Base-by-base conservation (phyloP, 345 rosid species). In the Microthlaspi erraticum region DNA sequence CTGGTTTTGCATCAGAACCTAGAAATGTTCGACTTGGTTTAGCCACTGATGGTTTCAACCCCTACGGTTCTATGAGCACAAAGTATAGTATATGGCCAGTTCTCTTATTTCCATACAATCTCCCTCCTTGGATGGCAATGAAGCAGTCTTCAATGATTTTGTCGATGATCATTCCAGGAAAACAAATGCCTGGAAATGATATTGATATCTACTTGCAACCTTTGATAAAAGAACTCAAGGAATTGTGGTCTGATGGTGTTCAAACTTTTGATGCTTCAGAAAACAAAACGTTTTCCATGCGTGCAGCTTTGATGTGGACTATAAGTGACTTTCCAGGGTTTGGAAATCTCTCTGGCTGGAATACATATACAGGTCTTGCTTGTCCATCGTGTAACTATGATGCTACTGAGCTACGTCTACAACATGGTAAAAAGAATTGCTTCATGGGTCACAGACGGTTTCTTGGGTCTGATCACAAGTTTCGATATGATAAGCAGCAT, bases 61-160 rank as follows among this genome's bases (percentile, higher is more conserved):
- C 65, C n/a, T 60, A 12, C 26, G 51, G 65, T 41, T 3, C 19
- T 1, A 42, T 60, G 51, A 60, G 51, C 9, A 23, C n/a, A 4
- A 41, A 8, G 1, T 60, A 60, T 8, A 42, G 9, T 16, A 60
- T 41, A 7, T 4, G n/a, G n/a, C n/a, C n/a, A n/a, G n/a, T n/a
- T n/a, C n/a, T n/a, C n/a, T n/a, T n/a, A n/a, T n/a, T n/a, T n/a
- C n/a, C n/a, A n/a, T n/a, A n/a, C n/a, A n/a, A n/a, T n/a, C n/a
- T n/a, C n/a, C n/a, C n/a, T n/a, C n/a, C 29, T n/a, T 48, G 29
- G 53, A 48, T 48, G 29, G 10, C 12, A 48, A 48, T 48, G 53
- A 48, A 11, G 7, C n/a, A n/a, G n/a, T n/a, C n/a, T n/a, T n/a
- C n/a, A n/a, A n/a, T n/a, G n/a, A n/a, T n/a, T n/a, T n/a, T n/a